Evolutionary conservation across 73 alveolate species (phyloP).

Genomic region (Paramecium tetraurelia): DNA sequence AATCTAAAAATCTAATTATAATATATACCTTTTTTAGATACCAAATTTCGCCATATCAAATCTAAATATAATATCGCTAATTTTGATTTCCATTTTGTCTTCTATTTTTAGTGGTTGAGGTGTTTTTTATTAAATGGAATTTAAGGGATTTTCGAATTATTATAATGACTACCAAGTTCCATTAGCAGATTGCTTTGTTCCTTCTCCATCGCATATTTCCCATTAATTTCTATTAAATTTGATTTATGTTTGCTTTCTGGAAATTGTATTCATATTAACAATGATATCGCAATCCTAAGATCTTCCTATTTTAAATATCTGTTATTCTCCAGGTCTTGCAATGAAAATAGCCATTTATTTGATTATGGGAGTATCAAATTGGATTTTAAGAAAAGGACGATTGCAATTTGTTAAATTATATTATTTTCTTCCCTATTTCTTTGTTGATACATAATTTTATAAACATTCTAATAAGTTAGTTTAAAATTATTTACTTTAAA

Average conservation of each 20-base stretch:
- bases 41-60: constrained; percentile 13
- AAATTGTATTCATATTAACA: constrained; percentile 8
- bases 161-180: constrained; percentile 32
- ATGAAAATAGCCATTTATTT: neutral
- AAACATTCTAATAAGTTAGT: neutral
- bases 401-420: neutral
- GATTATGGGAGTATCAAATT: neutral
- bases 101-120: neutral
- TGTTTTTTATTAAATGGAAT: neutral
- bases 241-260: constrained; percentile 29
- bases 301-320: constrained; percentile 28
- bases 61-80: neutral
- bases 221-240: neutral
- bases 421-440: neutral
- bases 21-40: neutral
- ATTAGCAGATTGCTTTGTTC: constrained; percentile 22
- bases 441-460: neutral
- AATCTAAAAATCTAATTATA: neutral
- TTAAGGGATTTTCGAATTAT: neutral
- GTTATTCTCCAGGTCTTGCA: neutral
- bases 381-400: constrained; percentile 11
- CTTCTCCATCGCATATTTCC: constrained; percentile 36
- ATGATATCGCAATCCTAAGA: constrained; percentile 15
- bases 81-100: constrained; percentile 40
- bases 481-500: neutral